Evolutionary conservation across 108 stramenopile species (phyloP), one percentile per base, ranked within the genome.

Genomic region (Nitzschia inconspicua): DNA sequence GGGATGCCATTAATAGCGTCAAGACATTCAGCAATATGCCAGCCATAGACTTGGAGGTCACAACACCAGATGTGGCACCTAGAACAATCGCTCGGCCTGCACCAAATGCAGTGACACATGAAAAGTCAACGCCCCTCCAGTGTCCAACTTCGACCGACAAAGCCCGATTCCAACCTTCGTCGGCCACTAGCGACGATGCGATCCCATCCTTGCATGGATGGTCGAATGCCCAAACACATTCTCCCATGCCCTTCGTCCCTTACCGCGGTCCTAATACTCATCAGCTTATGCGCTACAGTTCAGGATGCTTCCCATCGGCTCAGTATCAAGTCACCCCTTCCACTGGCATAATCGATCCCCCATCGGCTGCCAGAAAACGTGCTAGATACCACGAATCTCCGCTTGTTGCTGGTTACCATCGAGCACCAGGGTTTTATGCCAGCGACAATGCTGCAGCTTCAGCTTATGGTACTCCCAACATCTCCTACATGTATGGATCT

Each of bases 1-100:
- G 91, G 31, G 91, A 92, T 79, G 86, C 91, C 7, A 83, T 85
- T 14, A 55, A 75, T 27, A 36, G 41, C 7, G 42, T 18, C n/a
- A 60, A 47, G 26, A 18, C 9, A 35, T 47, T 55, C 29, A 32
- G 10, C 20, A 25, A n/a, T 28, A n/a, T n/a, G 46, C 31, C 9
- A 16, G 27, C 40, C 26, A 59, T 7, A 42, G 13, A 28, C 26
- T 13, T 19, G 23, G 5, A 8, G 19, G 13, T 20, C 26, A 37
- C 42, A 43, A 44, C 18, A 11, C 28, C 2, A 25, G 1, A 29
- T 23, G 26, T 5, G 11, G 24, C 20, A 4, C n/a, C 22, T 10
- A 44, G 44, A 26, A 24, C 18, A 31, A 41, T 4, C 30, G 51
- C 19, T 10, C 25, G 9, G 49, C 34, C 3, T 13, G 34, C 41